Evolutionary conservation across 768 basidiomycete species (phyloP).

Genomic region (Tricholoma matsutake): DNA sequence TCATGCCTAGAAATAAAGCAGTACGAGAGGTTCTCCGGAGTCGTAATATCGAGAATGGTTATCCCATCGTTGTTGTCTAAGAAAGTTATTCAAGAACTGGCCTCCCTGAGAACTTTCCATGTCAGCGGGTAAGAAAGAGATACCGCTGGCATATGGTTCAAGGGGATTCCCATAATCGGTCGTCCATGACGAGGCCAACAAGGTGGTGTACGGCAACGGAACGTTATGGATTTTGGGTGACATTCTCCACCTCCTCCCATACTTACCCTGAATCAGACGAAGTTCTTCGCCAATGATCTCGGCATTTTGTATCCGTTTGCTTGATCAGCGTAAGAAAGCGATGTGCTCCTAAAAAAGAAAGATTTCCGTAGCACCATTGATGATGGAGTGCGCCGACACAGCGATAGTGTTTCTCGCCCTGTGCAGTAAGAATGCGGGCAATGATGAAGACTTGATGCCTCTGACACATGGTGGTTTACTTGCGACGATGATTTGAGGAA

Average conservation of each 20-base stretch:
- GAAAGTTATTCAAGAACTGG: constrained; percentile 8
- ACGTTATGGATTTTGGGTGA: constrained; percentile 13
- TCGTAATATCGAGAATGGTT: constrained; percentile 22
- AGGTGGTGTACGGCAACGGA: constrained; percentile 33
- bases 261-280: constrained; percentile 27
- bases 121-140: constrained; percentile 18
- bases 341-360: constrained; percentile 28
- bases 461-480: constrained; percentile 36
- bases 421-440: constrained; percentile 28
- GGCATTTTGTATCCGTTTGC: constrained; percentile 34
- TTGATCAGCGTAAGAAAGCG: constrained; percentile 33
- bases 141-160: constrained; percentile 12
- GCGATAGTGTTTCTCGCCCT: constrained; percentile 27
- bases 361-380: constrained; percentile 36
- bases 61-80: constrained; percentile 31
- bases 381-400: constrained; percentile 40
- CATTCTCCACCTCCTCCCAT: constrained; percentile 17
- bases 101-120: constrained; percentile 26
- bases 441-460: constrained; percentile 40
- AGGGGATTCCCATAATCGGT: constrained; percentile 21
- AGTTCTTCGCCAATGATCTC: constrained; percentile 35
- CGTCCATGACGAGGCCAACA: constrained; percentile 29
- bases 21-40: constrained; percentile 22
- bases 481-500: too few species aligned
- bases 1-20: constrained; percentile 16